Evolutionary conservation across 352 stramenopile genomes (phyloP).

Genomic region (Phytopythium mirpurense): DNA sequence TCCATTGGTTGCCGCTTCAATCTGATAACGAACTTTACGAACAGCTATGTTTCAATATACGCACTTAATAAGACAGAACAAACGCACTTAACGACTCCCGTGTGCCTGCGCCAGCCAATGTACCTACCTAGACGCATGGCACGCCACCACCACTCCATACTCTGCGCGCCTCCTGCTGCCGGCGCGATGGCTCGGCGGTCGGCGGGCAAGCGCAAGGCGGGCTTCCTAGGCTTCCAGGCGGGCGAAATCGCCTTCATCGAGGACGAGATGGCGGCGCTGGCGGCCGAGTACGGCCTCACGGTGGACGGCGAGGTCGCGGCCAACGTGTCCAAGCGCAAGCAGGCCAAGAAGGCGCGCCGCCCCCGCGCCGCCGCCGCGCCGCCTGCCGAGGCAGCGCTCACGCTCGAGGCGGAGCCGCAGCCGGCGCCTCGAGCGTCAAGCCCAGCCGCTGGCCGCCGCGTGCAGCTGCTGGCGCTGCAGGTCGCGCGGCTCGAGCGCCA

Average conservation of each 20-base stretch:
- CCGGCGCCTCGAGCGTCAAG: slow-evolving; percentile 6
- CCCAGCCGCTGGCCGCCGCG: slow-evolving; percentile 2
- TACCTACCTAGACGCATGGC: too few relatives aligned
- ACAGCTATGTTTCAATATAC: not conserved
- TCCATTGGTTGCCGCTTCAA: not conserved
- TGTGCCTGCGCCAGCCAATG: not conserved
- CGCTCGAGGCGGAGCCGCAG: not conserved
- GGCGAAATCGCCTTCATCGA: slow-evolving; percentile 83
- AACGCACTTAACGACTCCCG: not conserved
- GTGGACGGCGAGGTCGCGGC: slow-evolving; percentile 62
- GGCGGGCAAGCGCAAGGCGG: slow-evolving; percentile 58
- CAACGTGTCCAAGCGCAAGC: slow-evolving; percentile 45
- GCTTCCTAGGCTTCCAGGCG: slow-evolving; percentile 65
- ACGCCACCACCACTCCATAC: too few relatives aligned
- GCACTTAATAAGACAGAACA: too few relatives aligned
- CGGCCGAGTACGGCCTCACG: slow-evolving; percentile 70
- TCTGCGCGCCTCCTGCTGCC: too few relatives aligned
- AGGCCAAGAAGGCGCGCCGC: slow-evolving; percentile 40
- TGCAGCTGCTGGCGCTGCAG: slow-evolving; percentile 8
- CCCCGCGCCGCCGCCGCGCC: too few relatives aligned
- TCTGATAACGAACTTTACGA: slow-evolving; percentile 1
- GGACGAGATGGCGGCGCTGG: slow-evolving; percentile 77
- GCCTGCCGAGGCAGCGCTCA: too few relatives aligned
- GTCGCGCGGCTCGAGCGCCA: slow-evolving; percentile 3
- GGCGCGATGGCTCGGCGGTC: slow-evolving; percentile 1